phyloP scores from a whole-genome alignment of 1,284 basidiomycete species.

The Sutorius eximius region DNA sequence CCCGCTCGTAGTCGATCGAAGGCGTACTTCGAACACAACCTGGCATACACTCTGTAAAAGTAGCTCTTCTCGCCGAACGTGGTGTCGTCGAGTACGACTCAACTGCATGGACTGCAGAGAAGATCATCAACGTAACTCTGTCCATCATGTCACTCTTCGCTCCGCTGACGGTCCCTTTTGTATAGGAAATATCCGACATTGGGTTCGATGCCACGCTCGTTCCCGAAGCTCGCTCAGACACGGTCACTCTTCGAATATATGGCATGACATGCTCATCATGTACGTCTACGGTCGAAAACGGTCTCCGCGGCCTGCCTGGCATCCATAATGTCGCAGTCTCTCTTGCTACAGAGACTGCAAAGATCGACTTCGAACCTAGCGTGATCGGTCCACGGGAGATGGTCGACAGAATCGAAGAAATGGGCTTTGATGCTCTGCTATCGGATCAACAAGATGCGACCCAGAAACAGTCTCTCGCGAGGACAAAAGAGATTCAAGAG shows the following conservation, averaged over 20 bases:
- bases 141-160: neutral
- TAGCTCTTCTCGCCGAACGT: conserved; percentile 92
- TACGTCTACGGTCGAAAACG: conserved; percentile 74
- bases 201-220: conserved; percentile 87
- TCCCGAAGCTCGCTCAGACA: conserved; percentile 60
- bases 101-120: conserved; percentile 75
- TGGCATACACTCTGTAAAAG: conserved; percentile 87
- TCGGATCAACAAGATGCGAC: conserved; percentile 81
- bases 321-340: conserved; percentile 74
- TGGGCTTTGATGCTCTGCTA: conserved; percentile 91
- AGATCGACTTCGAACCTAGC: conserved; percentile 74
- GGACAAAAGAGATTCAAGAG: conserved; percentile 88
- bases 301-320: conserved; percentile 72
- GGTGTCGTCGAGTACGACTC: conserved; percentile 90
- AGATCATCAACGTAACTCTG: conserved; percentile 68
- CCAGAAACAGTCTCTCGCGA: conserved; percentile 87
- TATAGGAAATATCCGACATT: conserved; percentile 86
- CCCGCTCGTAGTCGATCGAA: conserved; percentile 77
- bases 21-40: conserved; percentile 80
- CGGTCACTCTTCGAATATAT: conserved; percentile 75
- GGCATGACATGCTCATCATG: conserved; percentile 92
- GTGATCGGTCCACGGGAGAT: conserved; percentile 81
- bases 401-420: conserved; percentile 83
- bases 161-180: conserved; percentile 13
- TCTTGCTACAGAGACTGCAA: conserved; percentile 70